These are phyloP conservation scores for Diospyros kaki DNA, from an alignment of 148 eudicot genomes.

Conservation along the genomic window DNA sequence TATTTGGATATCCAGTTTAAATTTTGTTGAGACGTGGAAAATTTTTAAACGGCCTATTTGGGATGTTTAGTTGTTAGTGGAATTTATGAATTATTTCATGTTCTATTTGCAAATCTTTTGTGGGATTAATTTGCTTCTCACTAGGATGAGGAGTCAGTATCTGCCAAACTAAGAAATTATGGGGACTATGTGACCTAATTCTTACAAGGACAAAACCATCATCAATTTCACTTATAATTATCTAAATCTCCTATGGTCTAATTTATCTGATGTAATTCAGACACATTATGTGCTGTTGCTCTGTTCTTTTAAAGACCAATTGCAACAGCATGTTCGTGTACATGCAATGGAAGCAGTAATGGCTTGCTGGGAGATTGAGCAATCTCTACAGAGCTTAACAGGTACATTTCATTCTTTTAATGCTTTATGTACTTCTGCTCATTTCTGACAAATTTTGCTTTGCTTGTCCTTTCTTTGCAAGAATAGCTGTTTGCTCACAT, in stretches of 20 bases:
- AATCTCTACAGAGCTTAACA: slow-evolving; percentile 92
- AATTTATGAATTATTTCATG: neutral
- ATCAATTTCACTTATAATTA: neutral
- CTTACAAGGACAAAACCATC: neutral
- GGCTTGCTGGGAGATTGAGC: slow-evolving; percentile 99
- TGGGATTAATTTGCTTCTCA: neutral
- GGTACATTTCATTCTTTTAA: slow-evolving; percentile 30
- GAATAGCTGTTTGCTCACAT: too few species aligned
- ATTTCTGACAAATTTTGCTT: neutral
- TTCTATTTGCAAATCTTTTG: neutral
- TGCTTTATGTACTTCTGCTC: neutral
- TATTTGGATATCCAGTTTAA: neutral
- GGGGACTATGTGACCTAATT: neutral
- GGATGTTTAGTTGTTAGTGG: neutral
- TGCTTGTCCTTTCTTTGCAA: neutral
- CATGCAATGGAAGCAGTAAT: slow-evolving; percentile 99
- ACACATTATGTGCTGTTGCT: slow-evolving; percentile 85
- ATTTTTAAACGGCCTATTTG: neutral
- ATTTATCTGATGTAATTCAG: slow-evolving; percentile 28
- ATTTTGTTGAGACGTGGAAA: neutral
- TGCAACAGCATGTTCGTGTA: slow-evolving; percentile 92
- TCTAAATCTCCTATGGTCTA: neutral
- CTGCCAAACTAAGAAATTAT: neutral
- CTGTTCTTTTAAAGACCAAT: slow-evolving; percentile 86
- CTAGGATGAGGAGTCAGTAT: too few species aligned